Evolutionary conservation across 2,329 filamentous ascomycete species (phyloP).

Genomic region (Phialophora verrucosa): DNA sequence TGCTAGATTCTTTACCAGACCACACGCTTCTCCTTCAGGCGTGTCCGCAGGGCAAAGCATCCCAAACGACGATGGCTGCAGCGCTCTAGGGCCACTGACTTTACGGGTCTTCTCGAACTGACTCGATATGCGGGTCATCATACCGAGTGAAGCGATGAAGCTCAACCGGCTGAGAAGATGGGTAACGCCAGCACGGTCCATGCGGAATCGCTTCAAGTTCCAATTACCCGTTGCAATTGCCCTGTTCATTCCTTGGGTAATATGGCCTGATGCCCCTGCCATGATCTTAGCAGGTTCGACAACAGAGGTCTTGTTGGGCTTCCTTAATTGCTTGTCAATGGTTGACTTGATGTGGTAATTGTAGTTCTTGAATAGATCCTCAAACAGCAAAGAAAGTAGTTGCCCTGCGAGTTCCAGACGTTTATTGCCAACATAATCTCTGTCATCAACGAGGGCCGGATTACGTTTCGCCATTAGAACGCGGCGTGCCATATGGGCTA

Average conservation of each 20-base stretch:
- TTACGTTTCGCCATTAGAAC: slow-evolving; percentile 94
- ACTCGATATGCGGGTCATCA: slow-evolving; percentile 99
- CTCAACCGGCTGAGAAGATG: slow-evolving; percentile 94
- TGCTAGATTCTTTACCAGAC: slow-evolving; percentile 95
- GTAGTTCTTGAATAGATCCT: slow-evolving; percentile 97
- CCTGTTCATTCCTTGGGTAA: slow-evolving; percentile 90
- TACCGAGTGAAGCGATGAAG: slow-evolving; percentile 94
- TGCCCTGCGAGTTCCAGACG: slow-evolving; percentile 92
- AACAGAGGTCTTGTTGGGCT: slow-evolving; percentile 84
- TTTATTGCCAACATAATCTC: slow-evolving; percentile 98
- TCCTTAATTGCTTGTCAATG: slow-evolving; percentile 94
- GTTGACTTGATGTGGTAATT: slow-evolving; percentile 86
- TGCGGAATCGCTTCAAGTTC: slow-evolving; percentile 97
- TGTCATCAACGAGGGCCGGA: slow-evolving; percentile 86
- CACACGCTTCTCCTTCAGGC: slow-evolving; percentile 96
- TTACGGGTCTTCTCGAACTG: slow-evolving; percentile 99
- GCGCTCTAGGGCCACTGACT: slow-evolving; percentile 89
- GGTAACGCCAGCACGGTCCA: slow-evolving; percentile 96
- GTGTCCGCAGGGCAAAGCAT: slow-evolving; percentile 98
- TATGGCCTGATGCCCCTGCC: slow-evolving; percentile 80
- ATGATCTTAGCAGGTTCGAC: slow-evolving; percentile 88
- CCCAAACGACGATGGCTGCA: slow-evolving; percentile 97
- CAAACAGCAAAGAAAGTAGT: slow-evolving; percentile 89
- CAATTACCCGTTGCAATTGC: slow-evolving; percentile 98
- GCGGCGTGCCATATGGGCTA: slow-evolving; percentile 96